Conservation (phyloP, 2,329 filamentous ascomycete genomes). For the Coleophoma eucalyptorum region DNA sequence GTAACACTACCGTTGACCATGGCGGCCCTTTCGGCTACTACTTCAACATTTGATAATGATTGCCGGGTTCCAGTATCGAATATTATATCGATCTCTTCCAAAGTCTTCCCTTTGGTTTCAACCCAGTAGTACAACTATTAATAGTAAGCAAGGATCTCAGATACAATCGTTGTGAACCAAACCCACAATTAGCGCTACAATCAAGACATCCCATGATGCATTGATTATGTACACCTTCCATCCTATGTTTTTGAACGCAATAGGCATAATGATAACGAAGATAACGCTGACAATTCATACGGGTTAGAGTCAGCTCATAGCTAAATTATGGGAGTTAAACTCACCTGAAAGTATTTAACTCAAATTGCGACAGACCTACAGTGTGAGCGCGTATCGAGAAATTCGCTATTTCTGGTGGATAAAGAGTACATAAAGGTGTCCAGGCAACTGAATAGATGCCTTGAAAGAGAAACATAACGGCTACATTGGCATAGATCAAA, state of each 20-base stretch:
- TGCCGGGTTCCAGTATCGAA: slow-evolving; percentile 30
- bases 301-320: too few relatives aligned
- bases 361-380: slow-evolving; percentile 32
- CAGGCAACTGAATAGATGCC: slow-evolving; percentile 45
- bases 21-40: too few relatives aligned
- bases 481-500: slow-evolving; percentile 38
- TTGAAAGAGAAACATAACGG: slow-evolving; percentile 47
- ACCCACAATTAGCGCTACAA: slow-evolving; percentile 17
- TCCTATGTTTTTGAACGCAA: slow-evolving; percentile 36
- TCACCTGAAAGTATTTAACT: slow-evolving; percentile 24
- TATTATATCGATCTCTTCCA: slow-evolving; percentile 34
- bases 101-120: slow-evolving; percentile 33
- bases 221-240: slow-evolving; percentile 47
- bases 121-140: slow-evolving; percentile 26
- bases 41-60: slow-evolving; percentile 13
- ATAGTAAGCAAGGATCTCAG: background rate
- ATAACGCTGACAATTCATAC: slow-evolving; percentile 32
- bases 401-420: slow-evolving; percentile 45
- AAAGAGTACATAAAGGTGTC: slow-evolving; percentile 43
- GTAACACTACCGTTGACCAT: too few relatives aligned
- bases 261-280: slow-evolving; percentile 37
- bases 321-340: background rate
- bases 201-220: slow-evolving; percentile 11
- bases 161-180: background rate
- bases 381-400: slow-evolving; percentile 46